These are phyloP conservation scores for Solanum arcanum DNA, from an alignment of 257 asterid species.

Conservation along the genomic window DNA sequence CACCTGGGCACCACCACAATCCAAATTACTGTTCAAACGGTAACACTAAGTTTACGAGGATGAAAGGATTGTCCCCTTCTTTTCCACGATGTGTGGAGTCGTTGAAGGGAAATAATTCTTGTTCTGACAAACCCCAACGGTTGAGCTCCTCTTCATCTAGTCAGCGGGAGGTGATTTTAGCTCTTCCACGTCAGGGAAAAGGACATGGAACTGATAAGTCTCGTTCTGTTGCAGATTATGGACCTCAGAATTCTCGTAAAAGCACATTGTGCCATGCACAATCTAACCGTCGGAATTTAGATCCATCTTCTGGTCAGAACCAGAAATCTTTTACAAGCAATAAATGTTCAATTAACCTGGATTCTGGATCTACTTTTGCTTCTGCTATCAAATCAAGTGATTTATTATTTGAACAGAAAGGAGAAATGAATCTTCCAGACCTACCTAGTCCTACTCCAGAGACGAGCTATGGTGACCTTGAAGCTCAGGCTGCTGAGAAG, in stretches of 20 bases:
- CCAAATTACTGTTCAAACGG: slow-evolving; percentile 7
- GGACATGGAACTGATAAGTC: slow-evolving; percentile 1
- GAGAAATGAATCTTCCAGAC: slow-evolving; percentile 5
- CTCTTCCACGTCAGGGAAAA: slow-evolving; percentile 1
- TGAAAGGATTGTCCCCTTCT: slow-evolving; percentile 26
- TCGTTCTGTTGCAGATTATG: slow-evolving; percentile 13
- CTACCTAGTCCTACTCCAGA: slow-evolving; percentile 21
- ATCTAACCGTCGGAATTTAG: neutral
- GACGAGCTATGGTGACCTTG: slow-evolving; percentile 7
- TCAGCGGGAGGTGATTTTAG: neutral
- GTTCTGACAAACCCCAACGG: slow-evolving; percentile 5
- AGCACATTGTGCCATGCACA: slow-evolving; percentile 9
- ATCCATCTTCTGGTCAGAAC: slow-evolving; percentile 19
- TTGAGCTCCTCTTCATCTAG: neutral
- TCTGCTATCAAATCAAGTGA: slow-evolving; percentile 13
- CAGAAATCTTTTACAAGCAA: slow-evolving; percentile 1
- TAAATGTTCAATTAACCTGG: slow-evolving; percentile 11
- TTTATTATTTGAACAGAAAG: slow-evolving; percentile 7
- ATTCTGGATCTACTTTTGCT: slow-evolving; percentile 5
- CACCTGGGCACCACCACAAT: neutral
- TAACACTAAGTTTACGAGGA: slow-evolving; percentile 14
- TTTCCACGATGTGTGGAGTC: slow-evolving; percentile 30
- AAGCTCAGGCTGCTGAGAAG: slow-evolving; percentile 19
- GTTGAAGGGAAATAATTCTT: slow-evolving; percentile 2
- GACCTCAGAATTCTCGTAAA: slow-evolving; percentile 13